Conservation (phyloP, 129 eudicot genomes). For the Flaveria trinervia region DNA sequence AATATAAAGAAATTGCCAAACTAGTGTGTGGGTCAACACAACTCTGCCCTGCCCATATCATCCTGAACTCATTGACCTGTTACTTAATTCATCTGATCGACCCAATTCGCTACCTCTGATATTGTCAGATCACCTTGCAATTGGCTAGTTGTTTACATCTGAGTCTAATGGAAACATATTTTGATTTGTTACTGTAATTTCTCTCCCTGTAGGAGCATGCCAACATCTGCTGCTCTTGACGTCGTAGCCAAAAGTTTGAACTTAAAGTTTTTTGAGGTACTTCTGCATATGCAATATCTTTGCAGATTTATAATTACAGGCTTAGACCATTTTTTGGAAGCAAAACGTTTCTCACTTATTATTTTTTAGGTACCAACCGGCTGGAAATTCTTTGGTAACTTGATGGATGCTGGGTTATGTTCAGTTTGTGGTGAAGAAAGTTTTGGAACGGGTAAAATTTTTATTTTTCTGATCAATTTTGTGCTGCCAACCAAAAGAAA, state of each 20-base stretch:
- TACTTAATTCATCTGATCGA: background rate
- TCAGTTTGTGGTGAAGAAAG: conserved; percentile 99
- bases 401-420: conserved; percentile 95
- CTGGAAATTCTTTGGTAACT: conserved; percentile 94
- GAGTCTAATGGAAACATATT: conserved; percentile 3
- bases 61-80: background rate
- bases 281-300: conserved; percentile 9
- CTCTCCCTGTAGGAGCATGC: conserved; percentile 84
- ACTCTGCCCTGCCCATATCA: background rate
- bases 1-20: background rate
- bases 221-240: conserved; percentile 97
- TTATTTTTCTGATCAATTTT: background rate
- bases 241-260: conserved; percentile 84
- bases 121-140: conserved; percentile 9
- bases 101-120: background rate
- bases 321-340: background rate
- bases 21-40: background rate
- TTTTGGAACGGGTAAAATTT: conserved; percentile 85
- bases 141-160: background rate
- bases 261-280: conserved; percentile 85
- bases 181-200: conserved; percentile 20
- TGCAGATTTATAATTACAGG: background rate
- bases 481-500: background rate
- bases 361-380: conserved; percentile 83
- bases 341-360: conserved; percentile 11